Conservation (phyloP, 352 stramenopile species). For the Pythium brassicae region DNA sequence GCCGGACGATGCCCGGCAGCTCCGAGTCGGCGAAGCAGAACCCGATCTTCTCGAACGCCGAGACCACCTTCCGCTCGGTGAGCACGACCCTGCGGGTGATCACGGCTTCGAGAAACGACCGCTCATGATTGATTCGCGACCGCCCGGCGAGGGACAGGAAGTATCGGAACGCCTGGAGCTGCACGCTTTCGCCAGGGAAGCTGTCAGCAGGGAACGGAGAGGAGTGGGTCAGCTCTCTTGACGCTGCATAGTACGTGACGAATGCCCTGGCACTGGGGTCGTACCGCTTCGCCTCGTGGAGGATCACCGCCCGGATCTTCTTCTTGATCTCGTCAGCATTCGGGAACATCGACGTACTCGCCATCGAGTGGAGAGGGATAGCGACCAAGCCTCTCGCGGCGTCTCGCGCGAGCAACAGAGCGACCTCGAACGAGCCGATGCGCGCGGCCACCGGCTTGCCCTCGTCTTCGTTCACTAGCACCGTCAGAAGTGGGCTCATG, state of each 20-base stretch:
- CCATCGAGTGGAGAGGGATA: conserved; percentile 59
- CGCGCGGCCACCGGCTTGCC: conserved; percentile 11
- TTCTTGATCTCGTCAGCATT: conserved; percentile 41
- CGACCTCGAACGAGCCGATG: conserved; percentile 53
- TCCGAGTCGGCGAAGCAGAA: conserved; percentile 52
- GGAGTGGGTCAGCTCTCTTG: neutral
- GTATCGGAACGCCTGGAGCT: conserved; percentile 53
- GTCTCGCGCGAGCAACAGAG: conserved; percentile 33
- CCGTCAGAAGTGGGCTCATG: conserved; percentile 45
- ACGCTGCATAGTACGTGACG: neutral
- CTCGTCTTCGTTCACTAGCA: conserved; percentile 32
- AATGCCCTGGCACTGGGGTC: neutral
- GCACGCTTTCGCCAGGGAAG: conserved; percentile 49
- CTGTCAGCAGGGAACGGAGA: conserved; percentile 3
- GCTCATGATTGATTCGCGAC: conserved; percentile 39
- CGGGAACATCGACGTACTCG: conserved; percentile 37
- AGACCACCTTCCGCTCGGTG: conserved; percentile 49
- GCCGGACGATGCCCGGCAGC: conserved; percentile 35
- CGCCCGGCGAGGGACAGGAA: conserved; percentile 46
- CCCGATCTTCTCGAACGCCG: conserved; percentile 46
- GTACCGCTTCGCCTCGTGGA: conserved; percentile 61
- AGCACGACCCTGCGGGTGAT: conserved; percentile 60
- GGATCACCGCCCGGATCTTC: conserved; percentile 48
- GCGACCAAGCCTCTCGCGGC: conserved; percentile 13
- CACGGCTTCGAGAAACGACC: conserved; percentile 53